Evolutionary conservation across 2,329 filamentous ascomycete genomes (phyloP).

Genomic region (Arthrobotrys sinensis): DNA sequence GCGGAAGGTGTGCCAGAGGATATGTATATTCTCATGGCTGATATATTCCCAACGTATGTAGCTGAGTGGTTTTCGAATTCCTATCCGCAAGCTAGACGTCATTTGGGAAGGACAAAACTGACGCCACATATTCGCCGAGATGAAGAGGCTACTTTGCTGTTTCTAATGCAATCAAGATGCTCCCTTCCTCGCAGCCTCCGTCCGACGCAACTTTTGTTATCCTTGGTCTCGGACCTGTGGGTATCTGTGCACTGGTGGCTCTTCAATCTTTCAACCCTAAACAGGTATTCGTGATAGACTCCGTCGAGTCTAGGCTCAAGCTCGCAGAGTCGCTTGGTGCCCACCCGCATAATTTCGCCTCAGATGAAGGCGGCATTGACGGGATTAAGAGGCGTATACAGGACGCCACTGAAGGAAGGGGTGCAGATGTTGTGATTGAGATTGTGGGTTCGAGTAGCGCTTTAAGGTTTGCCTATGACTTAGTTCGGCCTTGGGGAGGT

Average conservation of each 20-base stretch:
- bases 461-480: slow-evolving; percentile 78
- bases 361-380: slow-evolving; percentile 71
- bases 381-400: slow-evolving; percentile 79
- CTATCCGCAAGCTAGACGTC: slow-evolving; percentile 42
- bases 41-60: slow-evolving; percentile 82
- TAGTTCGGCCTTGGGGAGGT: slow-evolving; percentile 80
- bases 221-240: slow-evolving; percentile 88
- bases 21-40: slow-evolving; percentile 79
- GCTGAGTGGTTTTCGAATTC: slow-evolving; percentile 16
- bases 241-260: slow-evolving; percentile 85
- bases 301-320: slow-evolving; percentile 80
- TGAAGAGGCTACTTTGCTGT: slow-evolving; percentile 83
- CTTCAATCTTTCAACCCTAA: slow-evolving; percentile 77
- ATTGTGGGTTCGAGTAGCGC: slow-evolving; percentile 81
- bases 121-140: slow-evolving; percentile 49
- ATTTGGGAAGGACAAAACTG: slow-evolving; percentile 42
- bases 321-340: slow-evolving; percentile 82
- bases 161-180: slow-evolving; percentile 80
- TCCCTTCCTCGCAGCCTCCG: slow-evolving; percentile 70
- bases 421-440: slow-evolving; percentile 87
- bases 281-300: slow-evolving; percentile 83
- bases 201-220: slow-evolving; percentile 80
- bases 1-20: slow-evolving; percentile 80
- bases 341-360: slow-evolving; percentile 84
- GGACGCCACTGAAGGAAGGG: slow-evolving; percentile 82